Evolutionary conservation across 2,329 filamentous ascomycete species (phyloP).

Genomic region (Chaetomiaceae sp.): DNA sequence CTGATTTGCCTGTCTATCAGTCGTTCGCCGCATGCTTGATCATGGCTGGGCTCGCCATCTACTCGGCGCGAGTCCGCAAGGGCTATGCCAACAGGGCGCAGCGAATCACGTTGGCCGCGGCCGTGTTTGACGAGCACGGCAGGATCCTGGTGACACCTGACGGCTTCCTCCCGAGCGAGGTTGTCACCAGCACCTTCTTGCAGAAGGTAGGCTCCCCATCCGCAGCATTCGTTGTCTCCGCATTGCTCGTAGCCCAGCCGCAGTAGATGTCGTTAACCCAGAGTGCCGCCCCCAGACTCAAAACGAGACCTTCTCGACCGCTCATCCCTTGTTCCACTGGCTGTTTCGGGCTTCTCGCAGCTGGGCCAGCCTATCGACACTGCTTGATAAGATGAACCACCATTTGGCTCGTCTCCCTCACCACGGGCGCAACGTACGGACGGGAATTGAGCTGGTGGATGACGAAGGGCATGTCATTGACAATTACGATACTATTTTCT

Average conservation of each 20-base stretch:
- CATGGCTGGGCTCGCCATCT: slow-evolving; percentile 49
- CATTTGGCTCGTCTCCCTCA: slow-evolving; percentile 54
- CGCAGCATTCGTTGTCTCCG: not conserved
- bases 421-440: slow-evolving; percentile 31
- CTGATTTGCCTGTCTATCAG: slow-evolving; percentile 31
- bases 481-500: slow-evolving; percentile 70
- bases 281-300: slow-evolving; percentile 37
- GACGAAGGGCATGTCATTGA: slow-evolving; percentile 54
- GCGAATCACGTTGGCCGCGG: slow-evolving; percentile 53
- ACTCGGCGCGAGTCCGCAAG: slow-evolving; percentile 47
- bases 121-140: slow-evolving; percentile 61
- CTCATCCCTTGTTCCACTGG: slow-evolving; percentile 80
- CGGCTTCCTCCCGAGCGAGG: slow-evolving; percentile 62
- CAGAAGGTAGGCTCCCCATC: slow-evolving; percentile 44
- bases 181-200: slow-evolving; percentile 73
- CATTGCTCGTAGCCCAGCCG: not conserved
- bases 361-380: slow-evolving; percentile 62
- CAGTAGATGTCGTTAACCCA: not conserved
- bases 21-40: slow-evolving; percentile 56
- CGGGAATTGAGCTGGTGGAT: slow-evolving; percentile 41
- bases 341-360: slow-evolving; percentile 75
- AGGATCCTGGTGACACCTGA: slow-evolving; percentile 63
- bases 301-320: slow-evolving; percentile 67
- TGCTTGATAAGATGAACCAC: slow-evolving; percentile 65
- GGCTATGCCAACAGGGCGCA: slow-evolving; percentile 54